Percentiles rank a stretch among this genome's conserved stretches.
Conservation (phyloP, 768 basidiomycete genomes). For the Lactarius sp. region DNA sequence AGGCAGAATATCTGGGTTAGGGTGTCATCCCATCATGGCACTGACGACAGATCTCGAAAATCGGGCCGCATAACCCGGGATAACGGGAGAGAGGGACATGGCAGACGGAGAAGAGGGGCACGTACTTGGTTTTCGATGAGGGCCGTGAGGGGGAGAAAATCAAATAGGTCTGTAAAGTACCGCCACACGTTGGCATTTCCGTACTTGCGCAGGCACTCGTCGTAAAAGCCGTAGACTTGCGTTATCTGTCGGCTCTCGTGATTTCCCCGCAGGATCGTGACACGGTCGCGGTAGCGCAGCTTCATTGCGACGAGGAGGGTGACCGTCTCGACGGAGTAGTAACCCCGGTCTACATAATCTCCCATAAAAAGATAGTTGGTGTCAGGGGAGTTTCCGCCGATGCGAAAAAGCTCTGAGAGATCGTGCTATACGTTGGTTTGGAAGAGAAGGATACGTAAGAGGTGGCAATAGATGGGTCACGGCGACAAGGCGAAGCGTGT, state of each 20-base stretch:
- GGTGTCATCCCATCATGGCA: neutral
- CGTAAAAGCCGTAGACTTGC: constrained; percentile 99
- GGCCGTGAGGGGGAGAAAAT: constrained; percentile 94
- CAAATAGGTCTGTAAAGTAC: constrained; percentile 97
- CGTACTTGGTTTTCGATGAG: constrained; percentile 98
- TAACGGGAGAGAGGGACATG: neutral
- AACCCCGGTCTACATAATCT: constrained; percentile 98
- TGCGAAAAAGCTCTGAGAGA: constrained; percentile 96
- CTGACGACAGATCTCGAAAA: constrained; percentile 11
- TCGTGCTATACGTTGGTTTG: constrained; percentile 67
- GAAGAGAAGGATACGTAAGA: constrained; percentile 17
- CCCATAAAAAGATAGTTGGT: constrained; percentile 99
- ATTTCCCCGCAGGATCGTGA: constrained; percentile 96
- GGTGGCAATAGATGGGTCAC: constrained; percentile 19
- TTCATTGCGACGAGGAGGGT: constrained; percentile 96
- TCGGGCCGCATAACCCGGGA: constrained; percentile 1
- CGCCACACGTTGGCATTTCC: constrained; percentile 99
- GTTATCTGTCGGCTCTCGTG: constrained; percentile 99
- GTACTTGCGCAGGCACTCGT: constrained; percentile 99
- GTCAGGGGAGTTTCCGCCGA: constrained; percentile 97
- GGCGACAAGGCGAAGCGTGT: constrained; percentile 6
- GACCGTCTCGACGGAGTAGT: constrained; percentile 99
- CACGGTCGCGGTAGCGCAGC: constrained; percentile 94
- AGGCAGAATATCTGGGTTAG: constrained; percentile 88
- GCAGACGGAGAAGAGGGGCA: constrained; percentile 27